A percentile compares a stretch with the other conserved stretches of the same genome.
These are phyloP conservation scores for Acer saccharum DNA, from an alignment of 345 rosid genomes.

Conservation along the genomic window DNA sequence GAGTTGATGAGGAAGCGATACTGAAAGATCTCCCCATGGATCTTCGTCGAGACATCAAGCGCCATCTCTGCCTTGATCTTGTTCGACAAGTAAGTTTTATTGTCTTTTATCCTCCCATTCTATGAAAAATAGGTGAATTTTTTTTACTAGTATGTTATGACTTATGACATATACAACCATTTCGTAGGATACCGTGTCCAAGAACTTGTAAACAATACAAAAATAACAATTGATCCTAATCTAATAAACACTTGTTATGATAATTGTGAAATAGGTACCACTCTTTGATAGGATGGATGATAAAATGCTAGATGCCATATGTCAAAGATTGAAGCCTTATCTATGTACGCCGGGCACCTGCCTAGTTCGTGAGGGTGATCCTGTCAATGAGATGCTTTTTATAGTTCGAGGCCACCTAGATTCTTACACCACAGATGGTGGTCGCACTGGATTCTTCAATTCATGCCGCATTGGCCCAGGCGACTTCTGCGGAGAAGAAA, in stretches of 20 bases:
- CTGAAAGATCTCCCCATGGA: slow-evolving; percentile 51
- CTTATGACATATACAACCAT: no score
- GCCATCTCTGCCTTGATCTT: slow-evolving; percentile 66
- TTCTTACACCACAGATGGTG: slow-evolving; percentile 57
- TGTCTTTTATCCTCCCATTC: background rate
- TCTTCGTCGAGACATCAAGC: slow-evolving; percentile 54
- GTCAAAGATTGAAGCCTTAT: slow-evolving; percentile 53
- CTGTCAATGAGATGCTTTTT: slow-evolving; percentile 59
- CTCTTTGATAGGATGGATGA: slow-evolving; percentile 61
- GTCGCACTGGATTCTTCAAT: slow-evolving; percentile 54
- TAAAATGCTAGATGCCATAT: slow-evolving; percentile 55
- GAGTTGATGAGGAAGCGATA: slow-evolving; percentile 61
- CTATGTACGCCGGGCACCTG: slow-evolving; percentile 36
- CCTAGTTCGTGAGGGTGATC: slow-evolving; percentile 57
- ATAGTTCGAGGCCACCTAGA: slow-evolving; percentile 52
- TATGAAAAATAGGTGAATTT: background rate
- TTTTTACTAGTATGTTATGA: background rate
- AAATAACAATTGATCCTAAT: background rate
- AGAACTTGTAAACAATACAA: background rate
- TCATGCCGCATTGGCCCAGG: slow-evolving; percentile 50
- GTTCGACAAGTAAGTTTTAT: slow-evolving; percentile 47
- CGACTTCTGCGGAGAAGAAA: slow-evolving; percentile 65
- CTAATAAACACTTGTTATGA: background rate
- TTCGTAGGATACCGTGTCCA: no score
- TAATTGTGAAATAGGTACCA: slow-evolving; percentile 37